phyloP scores from a whole-genome alignment of 257 asterid species.

The Marsdenia floribunda region DNA sequence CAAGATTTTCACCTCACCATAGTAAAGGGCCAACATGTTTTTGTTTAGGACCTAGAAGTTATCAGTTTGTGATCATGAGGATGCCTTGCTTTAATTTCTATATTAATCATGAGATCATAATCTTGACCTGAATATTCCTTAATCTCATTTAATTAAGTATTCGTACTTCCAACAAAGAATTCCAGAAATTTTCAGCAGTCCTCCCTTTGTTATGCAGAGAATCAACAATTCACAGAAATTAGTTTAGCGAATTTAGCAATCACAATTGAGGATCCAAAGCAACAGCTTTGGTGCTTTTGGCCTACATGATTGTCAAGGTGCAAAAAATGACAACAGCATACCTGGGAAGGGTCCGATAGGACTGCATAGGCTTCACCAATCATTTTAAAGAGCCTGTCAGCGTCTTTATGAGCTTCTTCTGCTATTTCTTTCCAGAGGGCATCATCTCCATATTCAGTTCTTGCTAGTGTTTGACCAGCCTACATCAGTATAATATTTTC shows the following conservation, averaged over 20 bases:
- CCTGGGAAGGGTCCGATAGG: constrained; percentile 93
- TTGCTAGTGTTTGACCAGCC: constrained; percentile 80
- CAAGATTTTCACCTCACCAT: not conserved
- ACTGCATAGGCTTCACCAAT: constrained; percentile 95
- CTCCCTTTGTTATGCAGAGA: not conserved
- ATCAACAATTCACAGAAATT: not conserved
- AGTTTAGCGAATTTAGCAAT: not conserved
- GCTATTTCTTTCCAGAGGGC: constrained; percentile 80
- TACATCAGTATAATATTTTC: constrained; percentile 23
- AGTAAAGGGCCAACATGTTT: not conserved
- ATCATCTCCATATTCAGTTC: constrained; percentile 74
- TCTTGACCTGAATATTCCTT: not conserved
- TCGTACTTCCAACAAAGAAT: not conserved
- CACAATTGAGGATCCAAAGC: not conserved
- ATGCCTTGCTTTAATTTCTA: not conserved
- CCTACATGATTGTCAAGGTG: constrained; percentile 4
- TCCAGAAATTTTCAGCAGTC: not conserved
- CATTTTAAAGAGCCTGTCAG: constrained; percentile 88
- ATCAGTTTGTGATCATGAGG: not conserved
- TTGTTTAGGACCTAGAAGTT: not conserved
- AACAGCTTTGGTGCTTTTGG: not conserved
- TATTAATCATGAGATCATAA: not conserved
- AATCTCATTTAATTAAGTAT: not conserved
- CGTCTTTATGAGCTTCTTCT: constrained; percentile 73
- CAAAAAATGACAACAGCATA: constrained; percentile 18